Percentiles rank a stretch among this genome's conserved stretches.
Conservation (phyloP, 805 yeast species). For the Spathaspora gorwiae region DNA sequence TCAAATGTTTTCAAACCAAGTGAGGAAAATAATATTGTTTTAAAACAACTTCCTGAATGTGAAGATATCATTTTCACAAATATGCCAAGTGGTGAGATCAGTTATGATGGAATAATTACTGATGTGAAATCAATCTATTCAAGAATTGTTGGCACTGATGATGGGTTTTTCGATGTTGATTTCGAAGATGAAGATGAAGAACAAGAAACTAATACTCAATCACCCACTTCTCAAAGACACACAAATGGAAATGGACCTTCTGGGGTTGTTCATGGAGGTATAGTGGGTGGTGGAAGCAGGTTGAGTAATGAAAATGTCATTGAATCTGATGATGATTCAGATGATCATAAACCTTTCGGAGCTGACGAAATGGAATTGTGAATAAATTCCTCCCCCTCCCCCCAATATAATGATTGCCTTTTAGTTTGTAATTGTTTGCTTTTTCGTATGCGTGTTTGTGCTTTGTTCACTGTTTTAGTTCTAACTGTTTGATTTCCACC, state of each 20-base stretch:
- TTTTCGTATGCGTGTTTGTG: neutral
- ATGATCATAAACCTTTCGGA: constrained; percentile 39
- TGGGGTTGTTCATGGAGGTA: constrained; percentile 11
- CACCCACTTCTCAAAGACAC: neutral
- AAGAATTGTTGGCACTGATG: constrained; percentile 84
- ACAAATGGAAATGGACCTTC: neutral
- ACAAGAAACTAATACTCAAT: constrained; percentile 8
- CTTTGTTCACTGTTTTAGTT: no score
- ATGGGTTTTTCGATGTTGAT: constrained; percentile 93
- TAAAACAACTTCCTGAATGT: constrained; percentile 28
- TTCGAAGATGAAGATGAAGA: constrained; percentile 89
- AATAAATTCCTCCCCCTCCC: neutral
- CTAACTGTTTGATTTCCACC: no score
- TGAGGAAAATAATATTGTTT: constrained; percentile 20
- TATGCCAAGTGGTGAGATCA: constrained; percentile 79
- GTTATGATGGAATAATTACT: constrained; percentile 86
- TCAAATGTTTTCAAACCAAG: constrained; percentile 32
- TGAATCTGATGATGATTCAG: constrained; percentile 32
- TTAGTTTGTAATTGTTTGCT: neutral
- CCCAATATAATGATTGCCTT: neutral
- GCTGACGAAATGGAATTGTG: constrained; percentile 42
- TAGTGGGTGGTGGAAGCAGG: constrained; percentile 11
- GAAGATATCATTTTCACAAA: constrained; percentile 38
- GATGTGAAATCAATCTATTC: constrained; percentile 74
- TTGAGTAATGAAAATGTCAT: constrained; percentile 26